Percentiles rank a stretch among this genome's conserved stretches.
Conservation (phyloP, 2,329 filamentous ascomycete genomes). For the Stachybotrys chartarum region DNA sequence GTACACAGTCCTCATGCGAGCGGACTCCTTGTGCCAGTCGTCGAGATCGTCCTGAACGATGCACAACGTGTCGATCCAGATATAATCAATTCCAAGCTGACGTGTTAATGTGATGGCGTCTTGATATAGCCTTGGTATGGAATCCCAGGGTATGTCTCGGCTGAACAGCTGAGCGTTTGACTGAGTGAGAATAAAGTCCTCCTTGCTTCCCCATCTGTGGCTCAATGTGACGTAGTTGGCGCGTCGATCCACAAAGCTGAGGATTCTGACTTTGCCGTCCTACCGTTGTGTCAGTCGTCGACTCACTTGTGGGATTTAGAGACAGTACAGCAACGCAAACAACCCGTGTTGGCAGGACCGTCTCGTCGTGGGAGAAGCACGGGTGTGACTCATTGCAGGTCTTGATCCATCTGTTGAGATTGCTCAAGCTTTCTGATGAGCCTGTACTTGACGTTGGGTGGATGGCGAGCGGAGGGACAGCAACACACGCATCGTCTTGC, state of each 20-base stretch:
- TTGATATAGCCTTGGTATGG: background rate
- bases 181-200: background rate
- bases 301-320: no score
- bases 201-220: background rate
- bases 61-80: constrained; percentile 8
- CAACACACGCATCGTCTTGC: background rate
- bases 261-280: background rate
- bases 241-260: background rate
- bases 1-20: background rate
- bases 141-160: background rate
- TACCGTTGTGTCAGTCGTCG: background rate
- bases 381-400: background rate
- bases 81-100: constrained; percentile 4
- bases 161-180: background rate
- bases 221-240: background rate
- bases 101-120: constrained; percentile 5
- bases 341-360: background rate
- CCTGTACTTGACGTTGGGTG: background rate
- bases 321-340: background rate
- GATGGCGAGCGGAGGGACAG: background rate
- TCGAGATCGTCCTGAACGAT: constrained; percentile 6
- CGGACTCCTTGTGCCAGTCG: background rate
- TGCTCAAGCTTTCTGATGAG: background rate
- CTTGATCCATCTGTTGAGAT: background rate
- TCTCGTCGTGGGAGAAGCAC: background rate